A percentile compares a stretch with the other conserved stretches of the same genome.
phyloP scores from a whole-genome alignment of 2,329 filamentous ascomycete genomes.

The Colletotrichum sansevieriae region DNA sequence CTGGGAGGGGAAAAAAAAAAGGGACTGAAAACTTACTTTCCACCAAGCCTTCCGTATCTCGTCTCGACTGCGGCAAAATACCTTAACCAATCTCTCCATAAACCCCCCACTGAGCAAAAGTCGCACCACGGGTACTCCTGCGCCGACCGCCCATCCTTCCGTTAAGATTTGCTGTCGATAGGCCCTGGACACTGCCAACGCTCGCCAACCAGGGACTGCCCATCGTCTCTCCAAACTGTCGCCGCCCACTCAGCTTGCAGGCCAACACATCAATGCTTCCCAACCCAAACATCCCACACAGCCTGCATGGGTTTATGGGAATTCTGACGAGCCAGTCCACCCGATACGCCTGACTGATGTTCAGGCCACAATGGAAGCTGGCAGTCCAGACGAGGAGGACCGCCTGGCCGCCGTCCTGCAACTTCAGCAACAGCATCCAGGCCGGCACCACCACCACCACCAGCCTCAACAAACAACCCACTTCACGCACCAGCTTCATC shows the following conservation, averaged over 20 bases:
- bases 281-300: constrained; percentile 50
- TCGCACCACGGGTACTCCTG: constrained; percentile 40
- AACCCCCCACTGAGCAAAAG: constrained; percentile 38
- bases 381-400: constrained; percentile 59
- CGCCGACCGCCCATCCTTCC: constrained; percentile 40
- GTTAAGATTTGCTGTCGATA: constrained; percentile 42
- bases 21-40: constrained; percentile 13
- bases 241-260: constrained; percentile 51
- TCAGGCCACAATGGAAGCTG: constrained; percentile 63
- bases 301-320: constrained; percentile 58
- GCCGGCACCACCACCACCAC: constrained; percentile 46
- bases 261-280: constrained; percentile 63
- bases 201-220: constrained; percentile 41
- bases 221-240: constrained; percentile 43
- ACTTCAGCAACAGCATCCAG: constrained; percentile 48
- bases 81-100: constrained; percentile 28
- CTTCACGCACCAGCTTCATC: constrained; percentile 45
- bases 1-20: not conserved
- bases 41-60: constrained; percentile 21
- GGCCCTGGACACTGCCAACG: constrained; percentile 40
- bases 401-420: constrained; percentile 47
- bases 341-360: constrained; percentile 59
- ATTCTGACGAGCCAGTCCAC: constrained; percentile 57
- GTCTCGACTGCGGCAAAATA: constrained; percentile 25
- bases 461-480: constrained; percentile 45